Percentiles rank a stretch among this genome's conserved stretches.
phyloP scores from a whole-genome alignment of 2,329 filamentous ascomycete species.

The Coccinonectria pachysandricola region DNA sequence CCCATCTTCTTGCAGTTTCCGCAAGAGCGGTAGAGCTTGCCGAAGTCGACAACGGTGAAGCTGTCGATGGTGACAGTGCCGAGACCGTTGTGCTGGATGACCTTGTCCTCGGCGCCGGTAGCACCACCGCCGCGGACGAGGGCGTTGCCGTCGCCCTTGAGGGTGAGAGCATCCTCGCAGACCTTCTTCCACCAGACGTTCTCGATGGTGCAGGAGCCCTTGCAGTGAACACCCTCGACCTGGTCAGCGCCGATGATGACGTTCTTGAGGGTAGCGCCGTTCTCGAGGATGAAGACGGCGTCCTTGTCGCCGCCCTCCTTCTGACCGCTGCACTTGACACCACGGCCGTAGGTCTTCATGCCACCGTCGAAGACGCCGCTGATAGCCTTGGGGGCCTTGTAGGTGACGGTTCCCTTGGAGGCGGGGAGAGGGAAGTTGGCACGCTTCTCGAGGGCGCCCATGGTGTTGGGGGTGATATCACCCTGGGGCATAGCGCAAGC shows the following conservation, averaged over 20 bases:
- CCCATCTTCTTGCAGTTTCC: slow-evolving; percentile 4
- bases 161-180: slow-evolving; percentile 13
- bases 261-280: slow-evolving; percentile 15
- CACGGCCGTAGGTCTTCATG: slow-evolving; percentile 16
- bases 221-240: slow-evolving; percentile 14
- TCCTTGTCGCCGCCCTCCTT: slow-evolving; percentile 9
- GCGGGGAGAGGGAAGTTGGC: slow-evolving; percentile 14
- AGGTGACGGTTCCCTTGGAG: slow-evolving; percentile 17
- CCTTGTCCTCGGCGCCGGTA: slow-evolving; percentile 1
- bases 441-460: slow-evolving; percentile 15
- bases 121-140: slow-evolving; percentile 7
- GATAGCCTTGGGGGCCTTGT: slow-evolving; percentile 9
- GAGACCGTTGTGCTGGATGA: slow-evolving; percentile 4
- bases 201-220: slow-evolving; percentile 15
- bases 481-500: slow-evolving; percentile 14
- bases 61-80: slow-evolving; percentile 3
- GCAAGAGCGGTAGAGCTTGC: slow-evolving; percentile 4
- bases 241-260: slow-evolving; percentile 13
- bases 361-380: slow-evolving; percentile 10
- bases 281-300: slow-evolving; percentile 14
- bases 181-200: slow-evolving; percentile 17
- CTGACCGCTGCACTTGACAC: slow-evolving; percentile 13
- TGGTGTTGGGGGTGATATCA: slow-evolving; percentile 15
- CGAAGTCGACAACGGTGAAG: slow-evolving; percentile 3
- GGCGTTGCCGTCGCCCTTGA: slow-evolving; percentile 14